These are phyloP conservation scores for Pseudozyma tsukubaensis DNA, from an alignment of 1,284 basidiomycete species.

Conservation along the genomic window DNA sequence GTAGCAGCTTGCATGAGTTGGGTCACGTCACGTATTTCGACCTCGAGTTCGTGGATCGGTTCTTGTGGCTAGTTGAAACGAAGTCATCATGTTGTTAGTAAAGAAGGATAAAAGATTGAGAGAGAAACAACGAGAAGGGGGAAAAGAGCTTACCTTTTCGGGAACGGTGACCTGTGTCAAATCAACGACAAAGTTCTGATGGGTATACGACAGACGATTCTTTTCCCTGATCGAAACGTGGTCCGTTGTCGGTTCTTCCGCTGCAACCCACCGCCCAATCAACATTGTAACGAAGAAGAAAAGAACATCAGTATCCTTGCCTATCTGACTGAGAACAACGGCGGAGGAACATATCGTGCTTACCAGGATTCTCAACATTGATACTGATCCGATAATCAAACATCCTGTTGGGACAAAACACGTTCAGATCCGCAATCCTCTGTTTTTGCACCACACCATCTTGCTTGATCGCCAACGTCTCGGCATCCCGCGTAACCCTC, in stretches of 20 bases:
- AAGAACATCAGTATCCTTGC: background rate
- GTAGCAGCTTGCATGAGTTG: conserved; percentile 70
- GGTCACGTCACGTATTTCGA: conserved; percentile 72
- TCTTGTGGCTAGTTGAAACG: conserved; percentile 40
- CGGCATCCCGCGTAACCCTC: conserved; percentile 85
- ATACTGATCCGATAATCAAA: conserved; percentile 95
- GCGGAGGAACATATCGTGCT: background rate
- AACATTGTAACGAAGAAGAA: background rate
- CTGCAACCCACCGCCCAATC: conserved; percentile 2
- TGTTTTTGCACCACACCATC: conserved; percentile 77
- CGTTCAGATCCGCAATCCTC: conserved; percentile 85
- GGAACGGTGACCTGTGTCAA: conserved; percentile 84
- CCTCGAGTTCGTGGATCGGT: conserved; percentile 73
- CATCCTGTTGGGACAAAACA: conserved; percentile 81
- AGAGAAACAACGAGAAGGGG: background rate
- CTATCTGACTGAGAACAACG: no score
- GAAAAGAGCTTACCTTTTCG: conserved; percentile 51
- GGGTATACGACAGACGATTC: conserved; percentile 92
- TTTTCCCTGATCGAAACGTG: conserved; percentile 74
- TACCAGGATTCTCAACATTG: conserved; percentile 77
- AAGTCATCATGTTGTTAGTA: conserved; percentile 2
- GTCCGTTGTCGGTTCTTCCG: conserved; percentile 61
- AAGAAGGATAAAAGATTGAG: background rate
- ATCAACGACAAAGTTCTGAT: conserved; percentile 92
- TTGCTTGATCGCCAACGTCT: conserved; percentile 74